Percentiles rank a stretch among this genome's conserved stretches.
phyloP scores from a whole-genome alignment of 495 filamentous ascomycete genomes.

The Podospora sp. region DNA sequence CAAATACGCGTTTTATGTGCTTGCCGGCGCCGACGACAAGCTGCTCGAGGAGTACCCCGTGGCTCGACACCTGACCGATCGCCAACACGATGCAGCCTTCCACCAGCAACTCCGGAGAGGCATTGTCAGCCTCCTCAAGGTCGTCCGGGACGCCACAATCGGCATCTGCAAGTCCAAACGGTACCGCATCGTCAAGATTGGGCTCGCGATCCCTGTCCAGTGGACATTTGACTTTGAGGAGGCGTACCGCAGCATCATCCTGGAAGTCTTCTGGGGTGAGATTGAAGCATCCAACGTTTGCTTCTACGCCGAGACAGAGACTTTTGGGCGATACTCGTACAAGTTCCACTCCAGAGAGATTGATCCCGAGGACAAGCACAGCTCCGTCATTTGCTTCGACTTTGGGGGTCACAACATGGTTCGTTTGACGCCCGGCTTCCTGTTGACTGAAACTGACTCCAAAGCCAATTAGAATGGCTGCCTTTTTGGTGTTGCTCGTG shows the following conservation, averaged over 20 bases:
- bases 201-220: neutral
- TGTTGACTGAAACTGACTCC: neutral
- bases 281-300: neutral
- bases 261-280: neutral
- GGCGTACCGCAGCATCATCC: neutral
- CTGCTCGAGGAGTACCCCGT: conserved; percentile 4
- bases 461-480: neutral
- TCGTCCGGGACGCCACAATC: too few relatives aligned
- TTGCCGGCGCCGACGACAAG: neutral
- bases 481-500: conserved; percentile 3
- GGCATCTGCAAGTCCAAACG: neutral
- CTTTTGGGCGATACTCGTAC: conserved; percentile 1
- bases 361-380: conserved; percentile 6
- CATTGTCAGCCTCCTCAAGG: too few relatives aligned
- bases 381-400: conserved; percentile 3
- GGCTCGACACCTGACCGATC: too few relatives aligned
- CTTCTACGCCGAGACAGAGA: conserved; percentile 11
- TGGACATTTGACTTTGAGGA: conserved; percentile 19
- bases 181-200: neutral
- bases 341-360: neutral
- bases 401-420: conserved; percentile 19
- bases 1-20: conserved; percentile 2
- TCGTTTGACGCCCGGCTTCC: neutral
- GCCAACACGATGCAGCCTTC: too few relatives aligned
- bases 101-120: too few relatives aligned